These are phyloP conservation scores for Colletotrichum scovillei DNA, from an alignment of 2,329 filamentous ascomycete species.

Conservation along the genomic window DNA sequence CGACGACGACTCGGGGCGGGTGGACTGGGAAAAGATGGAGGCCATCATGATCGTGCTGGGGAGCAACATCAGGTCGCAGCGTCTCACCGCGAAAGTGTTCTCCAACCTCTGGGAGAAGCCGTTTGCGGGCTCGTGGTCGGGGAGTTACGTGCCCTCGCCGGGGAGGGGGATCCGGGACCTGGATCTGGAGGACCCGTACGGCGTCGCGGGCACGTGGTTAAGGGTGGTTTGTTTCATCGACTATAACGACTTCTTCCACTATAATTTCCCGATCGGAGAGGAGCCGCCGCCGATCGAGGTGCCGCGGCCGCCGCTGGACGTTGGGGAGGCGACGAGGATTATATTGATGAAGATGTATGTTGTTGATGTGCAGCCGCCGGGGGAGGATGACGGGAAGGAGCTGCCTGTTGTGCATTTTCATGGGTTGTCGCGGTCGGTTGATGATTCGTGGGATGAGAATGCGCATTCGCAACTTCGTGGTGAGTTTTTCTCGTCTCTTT, in stretches of 20 bases:
- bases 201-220: slow-evolving; percentile 77
- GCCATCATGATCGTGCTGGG: slow-evolving; percentile 77
- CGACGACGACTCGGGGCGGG: slow-evolving; percentile 68
- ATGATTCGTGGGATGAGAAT: slow-evolving; percentile 75
- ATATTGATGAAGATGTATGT: slow-evolving; percentile 76
- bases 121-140: slow-evolving; percentile 66
- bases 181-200: slow-evolving; percentile 74
- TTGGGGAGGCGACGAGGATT: slow-evolving; percentile 75
- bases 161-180: slow-evolving; percentile 53
- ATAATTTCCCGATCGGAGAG: slow-evolving; percentile 71
- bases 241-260: slow-evolving; percentile 78
- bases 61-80: slow-evolving; percentile 67
- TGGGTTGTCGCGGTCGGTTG: slow-evolving; percentile 71
- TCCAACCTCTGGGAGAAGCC: slow-evolving; percentile 64
- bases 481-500: slow-evolving; percentile 48
- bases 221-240: slow-evolving; percentile 70
- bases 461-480: slow-evolving; percentile 75
- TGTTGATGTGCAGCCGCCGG: slow-evolving; percentile 69
- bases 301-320: slow-evolving; percentile 63
- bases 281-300: slow-evolving; percentile 52
- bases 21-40: slow-evolving; percentile 87
- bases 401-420: slow-evolving; percentile 76
- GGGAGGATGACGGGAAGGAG: slow-evolving; percentile 65
- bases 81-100: slow-evolving; percentile 58
- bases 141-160: slow-evolving; percentile 57